A percentile compares a stretch with the other conserved stretches of the same genome.
Evolutionary conservation across 768 basidiomycete species (phyloP).

Genomic region (Leccinellum albellum): DNA sequence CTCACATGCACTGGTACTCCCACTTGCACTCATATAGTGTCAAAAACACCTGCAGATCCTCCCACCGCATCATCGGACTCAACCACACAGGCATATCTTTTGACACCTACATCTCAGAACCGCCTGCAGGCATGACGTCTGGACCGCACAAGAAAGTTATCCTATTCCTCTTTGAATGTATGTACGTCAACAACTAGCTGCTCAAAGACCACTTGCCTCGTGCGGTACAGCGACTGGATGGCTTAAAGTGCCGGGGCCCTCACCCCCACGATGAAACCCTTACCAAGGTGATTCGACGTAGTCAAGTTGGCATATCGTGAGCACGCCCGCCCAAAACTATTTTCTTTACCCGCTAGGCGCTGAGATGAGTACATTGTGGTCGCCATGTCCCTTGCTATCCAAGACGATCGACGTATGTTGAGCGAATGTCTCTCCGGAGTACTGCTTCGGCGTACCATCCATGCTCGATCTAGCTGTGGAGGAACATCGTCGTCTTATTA

Average conservation of each 20-base stretch:
- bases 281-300: conserved; percentile 49
- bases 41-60: conserved; percentile 37
- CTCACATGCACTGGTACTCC: neutral
- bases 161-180: conserved; percentile 51
- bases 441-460: conserved; percentile 55
- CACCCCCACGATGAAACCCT: conserved; percentile 32
- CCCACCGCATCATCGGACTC: conserved; percentile 47
- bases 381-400: conserved; percentile 28
- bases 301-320: conserved; percentile 49
- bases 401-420: neutral
- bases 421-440: conserved; percentile 33
- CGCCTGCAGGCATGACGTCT: conserved; percentile 21
- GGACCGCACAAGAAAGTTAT: conserved; percentile 41
- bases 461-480: conserved; percentile 42
- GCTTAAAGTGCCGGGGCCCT: conserved; percentile 38
- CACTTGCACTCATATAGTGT: conserved; percentile 10
- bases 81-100: conserved; percentile 47
- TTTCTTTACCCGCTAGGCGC: conserved; percentile 14
- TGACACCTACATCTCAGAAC: conserved; percentile 53
- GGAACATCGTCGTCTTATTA: conserved; percentile 32
- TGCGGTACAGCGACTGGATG: conserved; percentile 42
- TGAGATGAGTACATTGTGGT: conserved; percentile 38
- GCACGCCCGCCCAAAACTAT: neutral
- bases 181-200: conserved; percentile 52
- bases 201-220: conserved; percentile 58